Conservation (phyloP, 371 early-diverging fungal species). For the Mucor circinelloides region DNA sequence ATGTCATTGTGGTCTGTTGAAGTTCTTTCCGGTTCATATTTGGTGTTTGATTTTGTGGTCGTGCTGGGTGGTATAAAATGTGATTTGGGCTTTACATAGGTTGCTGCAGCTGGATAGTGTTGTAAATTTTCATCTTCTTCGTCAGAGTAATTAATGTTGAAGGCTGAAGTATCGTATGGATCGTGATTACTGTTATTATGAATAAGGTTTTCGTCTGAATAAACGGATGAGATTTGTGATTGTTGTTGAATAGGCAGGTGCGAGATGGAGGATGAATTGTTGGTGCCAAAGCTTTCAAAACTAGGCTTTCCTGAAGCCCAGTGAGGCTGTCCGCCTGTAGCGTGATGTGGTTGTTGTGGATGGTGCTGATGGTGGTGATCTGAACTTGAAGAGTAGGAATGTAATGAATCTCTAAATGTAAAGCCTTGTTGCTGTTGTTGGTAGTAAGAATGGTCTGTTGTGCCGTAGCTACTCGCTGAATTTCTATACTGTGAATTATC, state of each 20-base stretch:
- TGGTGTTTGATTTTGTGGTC: neutral
- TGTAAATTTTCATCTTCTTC: constrained; percentile 17
- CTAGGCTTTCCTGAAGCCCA: constrained; percentile 26
- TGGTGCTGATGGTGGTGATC: constrained; percentile 20
- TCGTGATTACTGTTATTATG: neutral
- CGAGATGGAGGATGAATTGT: constrained; percentile 6
- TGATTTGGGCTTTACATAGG: neutral
- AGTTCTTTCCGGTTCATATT: neutral
- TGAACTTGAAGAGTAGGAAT: constrained; percentile 31
- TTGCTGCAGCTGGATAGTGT: neutral
- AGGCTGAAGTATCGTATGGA: constrained; percentile 35
- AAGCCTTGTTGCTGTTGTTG: neutral
- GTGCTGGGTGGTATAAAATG: neutral
- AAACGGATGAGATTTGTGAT: neutral
- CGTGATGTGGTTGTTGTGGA: neutral
- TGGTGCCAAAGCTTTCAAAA: constrained; percentile 34
- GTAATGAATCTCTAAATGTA: constrained; percentile 14
- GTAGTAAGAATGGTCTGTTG: constrained; percentile 9
- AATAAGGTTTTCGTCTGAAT: neutral
- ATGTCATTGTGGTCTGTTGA: neutral
- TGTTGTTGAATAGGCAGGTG: constrained; percentile 13
- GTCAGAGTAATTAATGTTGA: constrained; percentile 52
- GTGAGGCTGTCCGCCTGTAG: constrained; percentile 8
- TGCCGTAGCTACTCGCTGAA: constrained; percentile 25
- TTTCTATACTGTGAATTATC: constrained; percentile 25